Base-by-base conservation (phyloP, 164 flowering plant genomes). In the Saururus chinensis region DNA sequence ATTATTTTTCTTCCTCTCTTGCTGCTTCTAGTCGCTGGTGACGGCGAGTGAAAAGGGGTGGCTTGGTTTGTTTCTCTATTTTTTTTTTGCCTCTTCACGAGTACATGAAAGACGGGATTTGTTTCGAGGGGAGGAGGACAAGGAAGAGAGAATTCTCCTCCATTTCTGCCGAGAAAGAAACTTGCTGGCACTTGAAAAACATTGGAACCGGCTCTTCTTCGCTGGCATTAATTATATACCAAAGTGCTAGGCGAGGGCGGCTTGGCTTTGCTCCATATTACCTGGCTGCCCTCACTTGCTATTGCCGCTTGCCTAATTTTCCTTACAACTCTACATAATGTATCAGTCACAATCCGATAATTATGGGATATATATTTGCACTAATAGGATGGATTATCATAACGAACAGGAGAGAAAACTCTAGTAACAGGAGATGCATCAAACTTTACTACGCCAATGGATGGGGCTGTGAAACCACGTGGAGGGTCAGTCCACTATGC, bases 91-190 rank as follows among this genome's bases (percentile, higher is more conserved):
- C 57, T 65, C 72, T 53, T 61, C 71, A 48, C 64, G 23, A 55
- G 61, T 65, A 62, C 73, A 74, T 56, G 73, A 69, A 67, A 78
- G 60, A 71, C 61, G 77, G 80, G 66, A 41, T 55, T 76, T 35
- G 75, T 80, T 61, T 64, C 1, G 40, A 42, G 40, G 20, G 62
- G 76, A 80, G 78, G 81, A 80, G 70, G 84, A 79, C 82, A 82
- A 82, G 75, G 73, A 61, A 59, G 76, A 71, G 66, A 60, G 70
- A 76, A 72, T 61, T 71, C 79, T 80, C 77, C 78, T 66, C 66
- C 73, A 51, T 74, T 74, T 75, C 67, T 58, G 77, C 68, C 55
- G 70, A 25, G 58, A 57, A 24, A 61, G 51, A 49, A 48, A 57
- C 35, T 63, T 65, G 60, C 51, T 63, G 61, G 40, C 59, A 40